phyloP scores from a whole-genome alignment of 2,329 filamentous ascomycete species.

The Arthrobotrys conoides region DNA sequence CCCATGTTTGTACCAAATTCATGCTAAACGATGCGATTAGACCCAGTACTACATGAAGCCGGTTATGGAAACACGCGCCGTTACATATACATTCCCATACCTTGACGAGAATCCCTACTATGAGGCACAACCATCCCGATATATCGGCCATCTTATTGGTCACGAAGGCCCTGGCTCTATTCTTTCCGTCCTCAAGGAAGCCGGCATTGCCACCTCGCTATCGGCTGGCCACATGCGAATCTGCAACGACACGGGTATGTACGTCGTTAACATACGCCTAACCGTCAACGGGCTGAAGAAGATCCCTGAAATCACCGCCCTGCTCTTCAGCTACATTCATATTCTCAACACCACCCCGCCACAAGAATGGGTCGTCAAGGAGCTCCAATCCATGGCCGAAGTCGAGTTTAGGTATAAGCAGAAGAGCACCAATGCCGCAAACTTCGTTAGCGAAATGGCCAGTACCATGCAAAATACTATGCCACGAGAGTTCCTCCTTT shows the following conservation, averaged over 20 bases:
- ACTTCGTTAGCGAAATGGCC: constrained; percentile 87
- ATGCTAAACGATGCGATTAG: constrained; percentile 52
- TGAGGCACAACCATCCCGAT: constrained; percentile 85
- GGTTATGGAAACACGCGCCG: constrained; percentile 85
- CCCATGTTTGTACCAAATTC: background rate
- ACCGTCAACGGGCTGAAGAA: constrained; percentile 79
- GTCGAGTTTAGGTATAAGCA: constrained; percentile 96
- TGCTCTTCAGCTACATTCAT: constrained; percentile 91
- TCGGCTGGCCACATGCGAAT: constrained; percentile 82
- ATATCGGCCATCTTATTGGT: constrained; percentile 89
- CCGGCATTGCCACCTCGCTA: constrained; percentile 88
- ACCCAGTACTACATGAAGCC: constrained; percentile 89
- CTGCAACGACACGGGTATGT: constrained; percentile 84
- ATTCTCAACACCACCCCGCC: constrained; percentile 84
- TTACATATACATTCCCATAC: constrained; percentile 87
- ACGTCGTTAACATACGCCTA: constrained; percentile 82
- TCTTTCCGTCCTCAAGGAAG: constrained; percentile 88
- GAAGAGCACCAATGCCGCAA: constrained; percentile 84
- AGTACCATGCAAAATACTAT: constrained; percentile 92
- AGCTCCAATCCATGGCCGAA: constrained; percentile 89
- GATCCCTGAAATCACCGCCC: constrained; percentile 74
- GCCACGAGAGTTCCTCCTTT: constrained; percentile 88
- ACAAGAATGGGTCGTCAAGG: constrained; percentile 93
- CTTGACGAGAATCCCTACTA: constrained; percentile 85
- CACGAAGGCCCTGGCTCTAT: constrained; percentile 95